Evolutionary conservation across 257 asterid species (phyloP).

Genomic region (Thymus mandschuricus): DNA sequence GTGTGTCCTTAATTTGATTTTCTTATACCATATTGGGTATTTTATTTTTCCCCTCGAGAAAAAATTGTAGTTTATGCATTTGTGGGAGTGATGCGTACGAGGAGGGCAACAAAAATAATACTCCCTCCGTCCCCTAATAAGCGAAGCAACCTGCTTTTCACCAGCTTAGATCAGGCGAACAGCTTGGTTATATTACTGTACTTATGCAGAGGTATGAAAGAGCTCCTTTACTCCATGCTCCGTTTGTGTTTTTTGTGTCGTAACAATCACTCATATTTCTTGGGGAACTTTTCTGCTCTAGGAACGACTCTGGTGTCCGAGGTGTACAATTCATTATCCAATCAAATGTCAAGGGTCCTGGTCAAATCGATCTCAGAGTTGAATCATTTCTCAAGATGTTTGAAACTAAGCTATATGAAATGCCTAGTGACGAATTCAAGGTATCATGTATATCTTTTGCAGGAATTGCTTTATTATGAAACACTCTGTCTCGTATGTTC

Average conservation of each 20-base stretch:
- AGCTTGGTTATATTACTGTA: too few relatives aligned
- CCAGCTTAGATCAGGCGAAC: slow-evolving; percentile 99
- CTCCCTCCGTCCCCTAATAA: too few relatives aligned
- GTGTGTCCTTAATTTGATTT: too few relatives aligned
- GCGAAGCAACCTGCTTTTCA: slow-evolving; percentile 98
- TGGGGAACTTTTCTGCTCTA: slow-evolving; percentile 35
- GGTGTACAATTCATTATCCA: slow-evolving; percentile 94
- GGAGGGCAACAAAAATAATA: too few relatives aligned
- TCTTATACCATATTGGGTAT: too few relatives aligned
- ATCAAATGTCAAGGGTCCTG: slow-evolving; percentile 92
- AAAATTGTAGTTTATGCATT: too few relatives aligned
- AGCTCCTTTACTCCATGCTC: too few relatives aligned
- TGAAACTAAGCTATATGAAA: slow-evolving; percentile 80
- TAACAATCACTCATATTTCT: not conserved
- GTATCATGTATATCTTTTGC: slow-evolving; percentile 40
- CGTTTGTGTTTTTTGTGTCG: slow-evolving; percentile 10
- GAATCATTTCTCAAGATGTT: slow-evolving; percentile 83
- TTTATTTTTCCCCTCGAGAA: too few relatives aligned
- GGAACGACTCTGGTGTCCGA: slow-evolving; percentile 90
- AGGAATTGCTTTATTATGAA: not conserved
- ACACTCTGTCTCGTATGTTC: not conserved
- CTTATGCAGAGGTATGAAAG: too few relatives aligned
- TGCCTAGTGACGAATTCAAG: slow-evolving; percentile 89
- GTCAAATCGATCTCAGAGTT: slow-evolving; percentile 82
- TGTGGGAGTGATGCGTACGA: too few relatives aligned